Base-by-base conservation (phyloP, 805 yeast species). In the Ogataea angusta region DNA sequence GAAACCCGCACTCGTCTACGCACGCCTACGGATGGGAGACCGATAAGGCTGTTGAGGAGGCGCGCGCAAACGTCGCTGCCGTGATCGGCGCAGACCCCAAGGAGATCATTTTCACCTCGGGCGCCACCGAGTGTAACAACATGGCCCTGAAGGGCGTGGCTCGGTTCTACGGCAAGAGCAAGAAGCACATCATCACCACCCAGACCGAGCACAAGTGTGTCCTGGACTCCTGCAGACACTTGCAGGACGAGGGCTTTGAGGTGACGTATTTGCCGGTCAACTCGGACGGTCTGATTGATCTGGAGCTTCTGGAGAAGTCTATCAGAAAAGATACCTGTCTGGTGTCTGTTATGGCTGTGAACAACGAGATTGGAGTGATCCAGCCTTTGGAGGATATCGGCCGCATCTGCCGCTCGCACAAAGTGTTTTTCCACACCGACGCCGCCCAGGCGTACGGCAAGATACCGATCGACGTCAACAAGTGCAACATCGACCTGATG, bases 21-120 rank as follows among this genome's bases (percentile, higher is more conserved):
- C 99, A 93, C 61, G 77, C 95, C 5, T 93, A 91, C 62, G 99
- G 99, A 25, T 93, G 99, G 99, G 99, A 93, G 68, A 86, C 99
- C 3, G 96, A 91, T 44, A 77, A 76, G 48, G 96, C 83, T 44
- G 93, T 93, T 13, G 99, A 93, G 59, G 68, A 69, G 36, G 96
- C 99, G 5, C 77, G 99, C 56, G 72, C 69, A 38, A 75, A 91
- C 54, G 72, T 93, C 38, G 98, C 99, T 2, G 72, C 72, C 22
- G 76, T 93, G 39, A 88, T 93, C 54, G 78, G 80, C 22, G 99
- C 99, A 24, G 96, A 93, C 61, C 86, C 98, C 40, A 91, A 91
- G 68, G 99, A 93, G 67, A 93, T 93, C 54, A 84, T 93, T 34
- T 90, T 93, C 70, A 93, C 98, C 0, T 83, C 95, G 2, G 99